Percentiles rank a stretch among this genome's conserved stretches.
phyloP scores from a whole-genome alignment of 768 basidiomycete genomes.

The Rhizopogon roseolus region DNA sequence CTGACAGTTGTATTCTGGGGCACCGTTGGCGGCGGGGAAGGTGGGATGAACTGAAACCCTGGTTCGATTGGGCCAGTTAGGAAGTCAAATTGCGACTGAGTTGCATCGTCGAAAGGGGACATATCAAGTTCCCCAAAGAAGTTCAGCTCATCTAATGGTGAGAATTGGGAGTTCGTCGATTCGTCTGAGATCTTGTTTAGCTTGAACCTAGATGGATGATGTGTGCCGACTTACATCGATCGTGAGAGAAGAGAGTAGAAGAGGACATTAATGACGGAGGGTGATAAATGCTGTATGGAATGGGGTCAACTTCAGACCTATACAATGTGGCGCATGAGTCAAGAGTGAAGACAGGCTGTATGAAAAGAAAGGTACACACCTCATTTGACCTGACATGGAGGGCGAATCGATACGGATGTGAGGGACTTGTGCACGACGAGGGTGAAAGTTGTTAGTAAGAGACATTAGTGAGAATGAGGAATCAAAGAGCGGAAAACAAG shows the following conservation, averaged over 20 bases:
- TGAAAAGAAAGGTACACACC: background rate
- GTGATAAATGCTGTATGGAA: background rate
- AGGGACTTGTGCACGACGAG: background rate
- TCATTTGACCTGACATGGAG: background rate
- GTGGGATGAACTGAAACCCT: background rate
- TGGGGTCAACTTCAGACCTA: background rate
- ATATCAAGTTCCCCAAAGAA: background rate
- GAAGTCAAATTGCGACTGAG: background rate
- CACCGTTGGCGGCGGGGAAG: background rate
- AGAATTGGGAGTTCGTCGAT: background rate
- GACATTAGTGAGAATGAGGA: background rate
- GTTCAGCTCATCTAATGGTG: background rate
- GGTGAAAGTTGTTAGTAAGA: background rate
- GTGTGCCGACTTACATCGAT: background rate
- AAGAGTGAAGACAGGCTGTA: background rate
- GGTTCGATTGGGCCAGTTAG: slow-evolving; percentile 4
- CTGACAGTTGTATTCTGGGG: background rate
- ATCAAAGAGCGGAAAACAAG: too few species aligned
- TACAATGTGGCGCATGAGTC: background rate
- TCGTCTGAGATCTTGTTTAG: background rate
- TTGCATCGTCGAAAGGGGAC: background rate
- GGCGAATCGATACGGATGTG: background rate
- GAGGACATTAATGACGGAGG: background rate
- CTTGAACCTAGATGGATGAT: background rate
- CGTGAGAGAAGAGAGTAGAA: background rate